Percentiles rank a stretch among this genome's conserved stretches.
phyloP scores from a whole-genome alignment of 2,329 filamentous ascomycete genomes.

The Venturia carpophila region DNA sequence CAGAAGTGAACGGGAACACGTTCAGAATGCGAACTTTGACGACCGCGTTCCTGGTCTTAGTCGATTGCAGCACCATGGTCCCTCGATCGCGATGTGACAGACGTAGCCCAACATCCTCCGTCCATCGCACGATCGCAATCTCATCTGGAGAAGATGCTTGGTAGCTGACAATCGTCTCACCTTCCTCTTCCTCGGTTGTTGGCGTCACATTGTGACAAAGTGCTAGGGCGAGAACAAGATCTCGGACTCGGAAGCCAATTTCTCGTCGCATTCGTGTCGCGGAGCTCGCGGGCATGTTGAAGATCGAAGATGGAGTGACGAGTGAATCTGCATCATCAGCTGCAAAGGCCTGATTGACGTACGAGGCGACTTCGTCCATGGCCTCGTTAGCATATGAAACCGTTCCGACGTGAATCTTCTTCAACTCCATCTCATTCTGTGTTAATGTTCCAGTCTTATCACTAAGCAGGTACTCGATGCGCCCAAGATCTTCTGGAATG shows the following conservation, averaged over 20 bases:
- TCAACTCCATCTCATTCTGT: slow-evolving; percentile 97
- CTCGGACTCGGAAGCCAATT: slow-evolving; percentile 85
- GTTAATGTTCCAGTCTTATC: slow-evolving; percentile 98
- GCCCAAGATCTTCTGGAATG: slow-evolving; percentile 89
- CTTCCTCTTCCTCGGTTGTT: slow-evolving; percentile 66
- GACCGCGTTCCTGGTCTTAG: slow-evolving; percentile 62
- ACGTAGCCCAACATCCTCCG: slow-evolving; percentile 81
- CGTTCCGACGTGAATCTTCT: slow-evolving; percentile 96
- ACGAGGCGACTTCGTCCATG: slow-evolving; percentile 91
- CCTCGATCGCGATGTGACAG: slow-evolving; percentile 80
- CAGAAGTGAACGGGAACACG: slow-evolving; percentile 94
- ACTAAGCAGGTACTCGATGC: slow-evolving; percentile 91
- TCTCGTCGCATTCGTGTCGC: slow-evolving; percentile 82
- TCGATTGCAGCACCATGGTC: slow-evolving; percentile 72
- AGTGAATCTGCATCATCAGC: slow-evolving; percentile 38
- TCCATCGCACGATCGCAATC: slow-evolving; percentile 95
- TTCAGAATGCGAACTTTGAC: slow-evolving; percentile 86
- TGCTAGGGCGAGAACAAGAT: slow-evolving; percentile 84
- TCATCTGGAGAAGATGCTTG: slow-evolving; percentile 97
- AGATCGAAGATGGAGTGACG: slow-evolving; percentile 68
- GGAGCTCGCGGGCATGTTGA: slow-evolving; percentile 51
- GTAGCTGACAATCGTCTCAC: slow-evolving; percentile 70
- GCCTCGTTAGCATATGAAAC: slow-evolving; percentile 97
- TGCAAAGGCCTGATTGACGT: slow-evolving; percentile 77
- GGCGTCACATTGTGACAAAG: slow-evolving; percentile 97